Conservation (phyloP, 1,139 yeast species). For the Yamadazyma diddensiae region DNA sequence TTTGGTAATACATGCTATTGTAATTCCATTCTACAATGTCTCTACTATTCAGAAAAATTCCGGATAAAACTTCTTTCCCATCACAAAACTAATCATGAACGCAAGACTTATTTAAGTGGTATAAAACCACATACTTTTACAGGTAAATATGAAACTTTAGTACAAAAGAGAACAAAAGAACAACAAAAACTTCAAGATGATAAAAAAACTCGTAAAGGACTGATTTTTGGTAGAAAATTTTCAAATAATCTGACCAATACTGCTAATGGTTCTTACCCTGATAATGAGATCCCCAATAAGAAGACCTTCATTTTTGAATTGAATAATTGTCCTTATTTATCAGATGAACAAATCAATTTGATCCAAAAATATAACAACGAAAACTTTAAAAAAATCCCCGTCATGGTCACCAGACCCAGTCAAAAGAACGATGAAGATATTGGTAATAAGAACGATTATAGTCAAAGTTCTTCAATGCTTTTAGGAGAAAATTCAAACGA, state of each 20-base stretch:
- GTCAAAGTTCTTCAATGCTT: conserved; percentile 38
- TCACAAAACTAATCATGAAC: conserved; percentile 31
- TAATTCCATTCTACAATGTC: conserved; percentile 86
- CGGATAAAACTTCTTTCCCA: conserved; percentile 51
- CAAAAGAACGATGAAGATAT: conserved; percentile 10
- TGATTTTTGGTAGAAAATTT: conserved; percentile 43
- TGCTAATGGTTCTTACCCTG: conserved; percentile 5
- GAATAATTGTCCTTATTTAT: conserved; percentile 31
- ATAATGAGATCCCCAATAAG: conserved; percentile 17
- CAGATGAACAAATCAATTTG: conserved; percentile 34
- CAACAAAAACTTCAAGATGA: conserved; percentile 24
- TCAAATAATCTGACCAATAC: conserved; percentile 17
- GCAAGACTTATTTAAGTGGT: conserved; percentile 41
- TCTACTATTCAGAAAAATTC: conserved; percentile 71
- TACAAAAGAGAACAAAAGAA: conserved; percentile 37
- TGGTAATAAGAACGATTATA: conserved; percentile 25
- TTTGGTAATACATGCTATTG: conserved; percentile 95
- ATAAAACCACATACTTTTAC: conserved; percentile 45
- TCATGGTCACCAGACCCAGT: conserved; percentile 39
- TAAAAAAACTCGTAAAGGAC: conserved; percentile 33
- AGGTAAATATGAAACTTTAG: conserved; percentile 41
- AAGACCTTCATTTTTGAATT: conserved; percentile 28
- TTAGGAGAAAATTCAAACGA: conserved; percentile 6
- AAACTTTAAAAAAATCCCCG: conserved; percentile 32
- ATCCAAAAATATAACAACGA: conserved; percentile 23